A percentile compares a stretch with the other conserved stretches of the same genome.
Evolutionary conservation across 2,329 filamentous ascomycete genomes (phyloP).

Genomic region (Aspergillus sp.): DNA sequence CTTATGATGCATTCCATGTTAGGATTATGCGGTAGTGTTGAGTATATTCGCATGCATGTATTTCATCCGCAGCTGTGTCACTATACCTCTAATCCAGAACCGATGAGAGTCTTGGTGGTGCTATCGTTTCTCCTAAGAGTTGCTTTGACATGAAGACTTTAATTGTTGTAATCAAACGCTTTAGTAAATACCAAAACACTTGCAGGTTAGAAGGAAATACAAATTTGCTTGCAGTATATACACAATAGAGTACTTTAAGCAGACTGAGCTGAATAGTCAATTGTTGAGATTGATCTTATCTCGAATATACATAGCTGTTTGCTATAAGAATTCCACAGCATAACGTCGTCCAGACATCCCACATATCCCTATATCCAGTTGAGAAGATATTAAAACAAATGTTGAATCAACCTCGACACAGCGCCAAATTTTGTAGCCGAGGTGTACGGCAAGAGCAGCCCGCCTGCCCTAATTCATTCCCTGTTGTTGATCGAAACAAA

Average conservation of each 20-base stretch:
- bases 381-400: constrained; percentile 10
- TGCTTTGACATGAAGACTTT: too few species aligned
- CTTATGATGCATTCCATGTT: too few species aligned
- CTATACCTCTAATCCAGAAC: too few species aligned
- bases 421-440: neutral
- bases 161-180: too few species aligned
- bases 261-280: neutral
- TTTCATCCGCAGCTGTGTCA: too few species aligned
- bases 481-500: neutral
- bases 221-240: neutral
- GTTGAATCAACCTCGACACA: constrained; percentile 7
- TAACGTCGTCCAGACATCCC: constrained; percentile 1
- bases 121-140: too few species aligned
- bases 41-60: too few species aligned
- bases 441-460: neutral
- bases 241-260: neutral
- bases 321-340: neutral
- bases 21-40: too few species aligned
- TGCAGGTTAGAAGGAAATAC: too few species aligned
- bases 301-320: constrained; percentile 8
- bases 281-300: neutral
- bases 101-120: too few species aligned
- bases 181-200: too few species aligned
- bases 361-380: constrained; percentile 6
- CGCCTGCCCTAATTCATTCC: neutral